These are phyloP conservation scores for Bimuria novae-zelandiae DNA, from an alignment of 2,329 filamentous ascomycete genomes.

Conservation along the genomic window DNA sequence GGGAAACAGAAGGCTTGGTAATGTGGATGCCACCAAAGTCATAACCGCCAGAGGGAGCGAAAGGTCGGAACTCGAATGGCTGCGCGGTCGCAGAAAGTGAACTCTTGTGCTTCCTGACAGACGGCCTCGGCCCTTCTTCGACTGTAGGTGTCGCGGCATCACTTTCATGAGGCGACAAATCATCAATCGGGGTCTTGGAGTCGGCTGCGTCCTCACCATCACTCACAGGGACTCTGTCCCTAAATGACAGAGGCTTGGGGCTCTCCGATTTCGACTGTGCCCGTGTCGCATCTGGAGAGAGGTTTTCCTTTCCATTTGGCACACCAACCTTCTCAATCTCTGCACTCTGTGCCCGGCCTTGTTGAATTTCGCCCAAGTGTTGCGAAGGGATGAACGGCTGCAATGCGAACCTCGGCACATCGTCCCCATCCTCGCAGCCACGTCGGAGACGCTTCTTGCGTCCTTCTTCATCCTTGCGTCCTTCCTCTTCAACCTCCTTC, in stretches of 20 bases:
- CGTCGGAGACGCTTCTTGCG: constrained; percentile 77
- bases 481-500: constrained; percentile 44
- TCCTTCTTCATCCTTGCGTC: constrained; percentile 63
- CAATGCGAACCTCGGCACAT: constrained; percentile 73
- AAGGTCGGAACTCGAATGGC: constrained; percentile 62
- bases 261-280: constrained; percentile 34
- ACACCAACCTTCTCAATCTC: constrained; percentile 28
- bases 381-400: constrained; percentile 46
- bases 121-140: constrained; percentile 29
- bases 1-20: constrained; percentile 41
- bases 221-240: constrained; percentile 15
- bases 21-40: constrained; percentile 46
- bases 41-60: constrained; percentile 35
- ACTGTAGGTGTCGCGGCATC: constrained; percentile 36
- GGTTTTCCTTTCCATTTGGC: constrained; percentile 45
- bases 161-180: constrained; percentile 32
- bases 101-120: constrained; percentile 47
- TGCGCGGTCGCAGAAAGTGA: constrained; percentile 73
- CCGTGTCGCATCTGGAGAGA: constrained; percentile 33
- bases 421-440: constrained; percentile 68
- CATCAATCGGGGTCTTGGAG: constrained; percentile 25
- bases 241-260: constrained; percentile 27
- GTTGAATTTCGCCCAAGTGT: constrained; percentile 34
- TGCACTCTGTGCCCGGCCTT: constrained; percentile 28
- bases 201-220: constrained; percentile 20